phyloP scores from a whole-genome alignment of 495 filamentous ascomycete species.

The Parathielavia appendiculata region DNA sequence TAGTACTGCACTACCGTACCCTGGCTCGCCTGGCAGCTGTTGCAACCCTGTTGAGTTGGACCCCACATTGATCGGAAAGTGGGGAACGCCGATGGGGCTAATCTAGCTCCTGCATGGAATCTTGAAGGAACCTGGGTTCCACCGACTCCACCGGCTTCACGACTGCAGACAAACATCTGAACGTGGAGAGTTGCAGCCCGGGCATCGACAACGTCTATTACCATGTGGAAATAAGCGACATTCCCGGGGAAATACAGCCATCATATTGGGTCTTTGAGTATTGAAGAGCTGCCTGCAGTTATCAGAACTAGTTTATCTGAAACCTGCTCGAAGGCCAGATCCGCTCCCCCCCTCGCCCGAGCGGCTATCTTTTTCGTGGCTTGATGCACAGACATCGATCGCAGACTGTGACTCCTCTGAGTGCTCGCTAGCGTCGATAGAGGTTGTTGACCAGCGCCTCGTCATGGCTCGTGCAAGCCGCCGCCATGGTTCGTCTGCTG shows the following conservation, averaged over 20 bases:
- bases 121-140: neutral
- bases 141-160: too few relatives aligned
- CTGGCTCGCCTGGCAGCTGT: too few relatives aligned
- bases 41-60: too few relatives aligned
- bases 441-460: neutral
- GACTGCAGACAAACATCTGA: neutral
- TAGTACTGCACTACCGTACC: too few relatives aligned
- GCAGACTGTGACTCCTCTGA: neutral
- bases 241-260: neutral
- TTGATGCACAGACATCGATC: conserved; percentile 3
- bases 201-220: too few relatives aligned
- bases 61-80: neutral
- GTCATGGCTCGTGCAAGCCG: conserved; percentile 17
- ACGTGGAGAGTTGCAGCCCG: neutral
- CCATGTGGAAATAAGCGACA: too few relatives aligned
- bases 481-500: conserved; percentile 27
- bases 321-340: conserved; percentile 12
- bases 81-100: neutral
- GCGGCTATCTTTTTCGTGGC: conserved; percentile 6
- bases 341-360: conserved; percentile 5
- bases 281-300: neutral
- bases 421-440: neutral
- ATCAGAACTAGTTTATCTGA: conserved; percentile 12
- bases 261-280: neutral
- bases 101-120: too few relatives aligned